Conservation (phyloP, 139 green algal genomes). For the Tetraselmis chui region DNA sequence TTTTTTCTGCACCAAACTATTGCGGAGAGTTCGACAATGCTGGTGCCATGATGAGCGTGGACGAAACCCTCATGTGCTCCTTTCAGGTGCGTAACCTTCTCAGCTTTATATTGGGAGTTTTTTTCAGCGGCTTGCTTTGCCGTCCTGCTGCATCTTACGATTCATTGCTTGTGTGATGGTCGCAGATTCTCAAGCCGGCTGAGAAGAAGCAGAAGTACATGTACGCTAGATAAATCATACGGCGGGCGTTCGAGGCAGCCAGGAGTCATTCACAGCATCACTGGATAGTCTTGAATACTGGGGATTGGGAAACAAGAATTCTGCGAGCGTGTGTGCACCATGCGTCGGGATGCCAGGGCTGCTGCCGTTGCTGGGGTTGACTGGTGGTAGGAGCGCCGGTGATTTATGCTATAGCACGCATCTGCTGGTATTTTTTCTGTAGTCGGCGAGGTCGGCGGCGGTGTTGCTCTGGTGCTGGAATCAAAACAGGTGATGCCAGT, state of each 20-base stretch:
- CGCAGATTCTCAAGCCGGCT: slow-evolving; percentile 90
- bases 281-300: background rate
- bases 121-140: too few relatives aligned
- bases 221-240: slow-evolving; percentile 17
- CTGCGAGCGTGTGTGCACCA: background rate
- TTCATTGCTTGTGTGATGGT: background rate
- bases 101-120: background rate
- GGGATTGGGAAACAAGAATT: background rate
- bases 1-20: slow-evolving; percentile 98
- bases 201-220: slow-evolving; percentile 89
- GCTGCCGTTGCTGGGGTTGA: background rate
- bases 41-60: slow-evolving; percentile 98
- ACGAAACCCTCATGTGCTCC: slow-evolving; percentile 99
- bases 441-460: background rate
- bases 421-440: background rate
- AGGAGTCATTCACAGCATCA: background rate
- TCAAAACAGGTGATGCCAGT: background rate
- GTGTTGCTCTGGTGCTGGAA: background rate
- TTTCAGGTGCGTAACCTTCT: slow-evolving; percentile 74
- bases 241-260: background rate
- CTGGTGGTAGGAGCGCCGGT: too few relatives aligned
- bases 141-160: background rate
- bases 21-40: slow-evolving; percentile 99
- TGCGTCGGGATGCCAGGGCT: background rate
- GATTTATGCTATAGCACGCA: background rate